Base-by-base conservation (phyloP, 305 asterid genomes). In the Lippia alba region DNA sequence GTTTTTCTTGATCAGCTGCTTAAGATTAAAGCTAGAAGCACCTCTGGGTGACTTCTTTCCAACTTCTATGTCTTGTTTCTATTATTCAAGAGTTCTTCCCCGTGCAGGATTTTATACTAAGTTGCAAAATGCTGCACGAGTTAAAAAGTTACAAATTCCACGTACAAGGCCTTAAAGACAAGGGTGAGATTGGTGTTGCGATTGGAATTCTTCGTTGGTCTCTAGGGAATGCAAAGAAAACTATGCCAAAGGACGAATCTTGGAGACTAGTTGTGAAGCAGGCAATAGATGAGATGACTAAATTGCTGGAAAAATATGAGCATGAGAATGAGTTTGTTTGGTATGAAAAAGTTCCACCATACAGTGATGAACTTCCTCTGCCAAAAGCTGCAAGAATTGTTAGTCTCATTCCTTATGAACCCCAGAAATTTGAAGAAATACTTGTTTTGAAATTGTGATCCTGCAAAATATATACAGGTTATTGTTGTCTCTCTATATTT, bases 291-390 rank as follows among this genome's bases (percentile, higher is more conserved):
- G 87, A 86, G 55, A 32, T 79, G 67, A 71, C 48, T 1, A 67
- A 1, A 44, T 36, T 79, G 79, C 84, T 85, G 16, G 49, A 54
- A 57, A 90, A 85, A 77, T 88, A 76, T 16, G 86, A 88, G 71
- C 83, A 70, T 2, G 96, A 90, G 73, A 90, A 90, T 18, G 87
- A 83, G 20, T 80, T 88, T 20, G 91, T 86, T 7, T 85, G 90
- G 93, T 83, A 74, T 2, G 84, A 85, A 49, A 90, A 85, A 71
- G 56, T 82, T 16, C 24, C 56, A 63, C 83, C 83, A 7, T n/a
- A 1, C 16, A 58, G 50, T 0, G 76, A 73, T 4, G 82, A 82
- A 49, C 64, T 88, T 49, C 86, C 88, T 5, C 30, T 32, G 19
- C 90, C 88, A 24, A 79, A 66, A 57, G 64, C 78, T 15, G 70